Evolutionary conservation across 306 rosid genomes (phyloP).

Genomic region (apple (Malus domestica)): ASM211411v1 NC_041804.1:34465501-34466000

Average conservation of each 20-base stretch:
- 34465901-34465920: conserved; percentile 22
- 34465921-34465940: conserved; percentile 17
- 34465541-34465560: not conserved
- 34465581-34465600: conserved; percentile 15
- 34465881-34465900: conserved; percentile 11
- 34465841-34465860: conserved; percentile 28
- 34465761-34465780: too few species aligned
- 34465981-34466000: conserved; percentile 28
- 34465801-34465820: too few species aligned
- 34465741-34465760: too few species aligned
- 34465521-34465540: not conserved
- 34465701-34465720: too few species aligned
- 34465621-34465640: not conserved
- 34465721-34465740: too few species aligned
- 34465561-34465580: conserved; percentile 42
- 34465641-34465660: not conserved
- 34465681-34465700: too few species aligned
- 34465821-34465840: conserved; percentile 26
- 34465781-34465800: too few species aligned
- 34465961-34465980: conserved; percentile 27
- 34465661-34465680: too few species aligned
- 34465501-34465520: not conserved
- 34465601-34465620: not conserved
- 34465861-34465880: conserved; percentile 6
- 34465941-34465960: conserved; percentile 25